Evolutionary conservation across 2,329 filamentous ascomycete genomes (phyloP), one percentile per base, ranked within the genome.

Genomic region (Hypomyces rosellus): DNA sequence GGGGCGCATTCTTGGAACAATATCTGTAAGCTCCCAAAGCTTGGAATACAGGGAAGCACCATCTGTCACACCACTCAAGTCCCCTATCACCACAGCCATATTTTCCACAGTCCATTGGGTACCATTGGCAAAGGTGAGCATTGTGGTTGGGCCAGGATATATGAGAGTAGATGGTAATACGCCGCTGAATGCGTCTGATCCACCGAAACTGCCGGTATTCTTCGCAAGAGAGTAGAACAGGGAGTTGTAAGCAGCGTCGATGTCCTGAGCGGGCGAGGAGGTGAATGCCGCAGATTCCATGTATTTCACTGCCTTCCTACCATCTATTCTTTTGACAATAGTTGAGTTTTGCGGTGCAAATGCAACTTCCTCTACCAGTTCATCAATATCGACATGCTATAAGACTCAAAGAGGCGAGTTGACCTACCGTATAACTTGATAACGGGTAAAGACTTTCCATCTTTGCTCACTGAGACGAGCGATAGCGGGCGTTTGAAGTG

Each of bases 381-480:
- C 34, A 14, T 45, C 25, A 45, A 20, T 3, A 30, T 30, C 9
- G 25, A 11, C 16, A 7, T 11, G 48, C n/a, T 50, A 3, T 7
- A 39, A 36, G n/a, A 20, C 12, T n/a, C 5, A 25, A 9, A 16
- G 20, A 30, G 34, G 36, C 14, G 25, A 2, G 11, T 9, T 13
- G 3, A 53, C 58, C 46, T 45, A 59, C 58, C 46, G 42, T 54
- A 51, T 4, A 59, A 43, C 49, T 60, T 60, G 22, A 60, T 55
- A 5, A 55, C 54, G 5, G 58, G 58, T 40, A 59, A 15, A 6
- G 53, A 51, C 1, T 5, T 43, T 36, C 58, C 57, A 36, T 69
- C 65, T 40, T 69, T 61, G 54, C 65, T 66, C 45, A 69, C 58
- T 5, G 69, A 71, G 5, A 70, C 63, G 60, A 84, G 54, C 61